Evolutionary conservation across 2,329 filamentous ascomycete species (phyloP), one percentile per base, ranked within the genome.

Genomic region (Neurospora sp.): DNA sequence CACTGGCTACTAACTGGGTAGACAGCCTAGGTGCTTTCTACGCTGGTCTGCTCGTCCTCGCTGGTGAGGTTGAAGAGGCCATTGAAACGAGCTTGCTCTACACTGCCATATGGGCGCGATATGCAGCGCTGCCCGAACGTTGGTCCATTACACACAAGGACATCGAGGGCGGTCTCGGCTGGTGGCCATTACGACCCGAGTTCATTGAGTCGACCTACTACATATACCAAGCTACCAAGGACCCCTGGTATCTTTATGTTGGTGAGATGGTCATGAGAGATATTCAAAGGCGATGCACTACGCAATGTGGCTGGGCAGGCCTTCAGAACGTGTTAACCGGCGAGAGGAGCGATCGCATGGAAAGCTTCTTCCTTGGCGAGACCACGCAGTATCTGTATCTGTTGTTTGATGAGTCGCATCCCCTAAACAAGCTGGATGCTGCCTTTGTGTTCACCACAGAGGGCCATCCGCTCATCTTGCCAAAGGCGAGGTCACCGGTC

Each of bases 131-230:
- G 67, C 96, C 96, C 4, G 96, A 99, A 79, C 86, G 96, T 74
- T 99, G 93, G 93, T 97, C 95, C 52, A 89, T 96, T 67, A 88
- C 89, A 67, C 92, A 93, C 33, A 91, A 91, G 37, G 89, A 90
- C 69, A 90, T 98, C 66, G 96, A 98, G 77, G 89, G 90, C 19
- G 92, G 93, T 10, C 87, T 98, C 36, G 89, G 91, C 11, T 98
- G 96, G 93, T 99, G 96, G 92, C 93, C 93, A 11, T 92, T 96
- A 28, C 88, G 96, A 33, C 96, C 96, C 5, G 96, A 99, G 79
- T 98, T 98, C 77, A 93, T 97, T 74, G 96, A 99, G 80, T 97
- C 93, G 1, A 97, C 92, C 0, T 99, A 97, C 81, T 92, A 98
- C 77, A 83, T 99, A n/a, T 98, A 96, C 78, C 90, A 92, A 67